Evolutionary conservation across 2,329 filamentous ascomycete species (phyloP), one percentile per base, ranked within the genome.

Genomic region (Sarocladiaceae sp.): DNA sequence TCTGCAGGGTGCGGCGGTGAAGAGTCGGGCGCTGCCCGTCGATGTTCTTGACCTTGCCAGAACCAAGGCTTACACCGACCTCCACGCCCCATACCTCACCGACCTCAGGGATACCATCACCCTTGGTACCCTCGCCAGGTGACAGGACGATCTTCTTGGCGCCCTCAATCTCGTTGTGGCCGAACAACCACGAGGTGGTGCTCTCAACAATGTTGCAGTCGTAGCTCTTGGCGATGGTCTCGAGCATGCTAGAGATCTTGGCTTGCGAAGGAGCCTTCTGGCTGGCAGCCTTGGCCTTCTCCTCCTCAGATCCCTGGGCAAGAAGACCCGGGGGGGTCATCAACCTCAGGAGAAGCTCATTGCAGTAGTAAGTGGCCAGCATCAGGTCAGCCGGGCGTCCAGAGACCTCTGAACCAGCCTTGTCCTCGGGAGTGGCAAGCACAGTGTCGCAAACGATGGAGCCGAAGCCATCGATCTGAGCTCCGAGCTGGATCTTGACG

Each of bases 71-170:
- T 66, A 99, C 83, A 61, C 93, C 93, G 7, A 33, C 15, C 79
- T 99, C 94, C 52, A 99, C 90, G 71, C 94, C 94, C 94, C 94
- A 99, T 56, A 96, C 92, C 69, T 99, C 94, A 60, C 90, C 87
- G 53, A 96, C 75, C 65, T 95, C 93, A 53, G 94, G 88, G 53
- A 84, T 72, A 65, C 94, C 94, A 56, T 99, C 94, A 53, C 93
- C 93, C 77, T 91, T 95, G 66, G 88, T 84, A 59, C 90, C 90
- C 64, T 97, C 91, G 50, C 85, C 82, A 29, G 91, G 88, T 22
- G 90, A 82, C 53, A 99, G 78, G 60, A 99, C 94, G 66, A 99
- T 96, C 84, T 97, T 97, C 86, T 97, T 97, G 79, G 87, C 69
- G 64, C 89, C 88, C 77, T 99, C 94, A 58, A 99, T 97, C 73